phyloP scores from a whole-genome alignment of 2,329 filamentous ascomycete species.

The Fusarium albosuccineum region DNA sequence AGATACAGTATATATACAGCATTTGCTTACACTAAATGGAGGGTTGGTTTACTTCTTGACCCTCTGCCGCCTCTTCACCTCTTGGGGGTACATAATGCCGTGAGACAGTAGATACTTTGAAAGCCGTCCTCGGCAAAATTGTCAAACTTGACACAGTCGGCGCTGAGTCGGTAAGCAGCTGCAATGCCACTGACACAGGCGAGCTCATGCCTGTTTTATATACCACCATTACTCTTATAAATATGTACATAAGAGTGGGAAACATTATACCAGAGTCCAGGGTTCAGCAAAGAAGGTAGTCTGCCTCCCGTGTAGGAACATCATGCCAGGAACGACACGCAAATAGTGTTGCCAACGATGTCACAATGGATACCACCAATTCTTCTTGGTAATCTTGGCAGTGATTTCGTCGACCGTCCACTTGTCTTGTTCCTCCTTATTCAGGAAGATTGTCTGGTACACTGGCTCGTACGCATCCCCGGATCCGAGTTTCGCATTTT shows the following conservation, averaged over 20 bases:
- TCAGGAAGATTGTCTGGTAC: constrained; percentile 78
- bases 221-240: neutral
- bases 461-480: constrained; percentile 66
- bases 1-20: no score
- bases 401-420: constrained; percentile 73
- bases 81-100: constrained; percentile 54
- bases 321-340: constrained; percentile 77
- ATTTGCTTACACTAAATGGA: constrained; percentile 5
- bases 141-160: constrained; percentile 72
- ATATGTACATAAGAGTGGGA: neutral
- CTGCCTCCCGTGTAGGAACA: constrained; percentile 76
- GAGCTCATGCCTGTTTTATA: constrained; percentile 76
- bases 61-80: constrained; percentile 48
- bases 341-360: constrained; percentile 74
- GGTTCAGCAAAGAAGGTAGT: constrained; percentile 73
- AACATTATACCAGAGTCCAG: constrained; percentile 75
- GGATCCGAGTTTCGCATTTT: constrained; percentile 40
- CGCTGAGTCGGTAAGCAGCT: constrained; percentile 77
- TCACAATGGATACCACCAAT: constrained; percentile 78
- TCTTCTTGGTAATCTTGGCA: constrained; percentile 70
- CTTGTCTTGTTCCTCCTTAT: constrained; percentile 66
- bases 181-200: constrained; percentile 79
- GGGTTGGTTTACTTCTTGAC: constrained; percentile 5
- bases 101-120: constrained; percentile 62
- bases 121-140: constrained; percentile 62